A percentile compares a stretch with the other conserved stretches of the same genome.
Conservation (phyloP, 441 rosid species). For the Euphorbia corollata region DNA sequence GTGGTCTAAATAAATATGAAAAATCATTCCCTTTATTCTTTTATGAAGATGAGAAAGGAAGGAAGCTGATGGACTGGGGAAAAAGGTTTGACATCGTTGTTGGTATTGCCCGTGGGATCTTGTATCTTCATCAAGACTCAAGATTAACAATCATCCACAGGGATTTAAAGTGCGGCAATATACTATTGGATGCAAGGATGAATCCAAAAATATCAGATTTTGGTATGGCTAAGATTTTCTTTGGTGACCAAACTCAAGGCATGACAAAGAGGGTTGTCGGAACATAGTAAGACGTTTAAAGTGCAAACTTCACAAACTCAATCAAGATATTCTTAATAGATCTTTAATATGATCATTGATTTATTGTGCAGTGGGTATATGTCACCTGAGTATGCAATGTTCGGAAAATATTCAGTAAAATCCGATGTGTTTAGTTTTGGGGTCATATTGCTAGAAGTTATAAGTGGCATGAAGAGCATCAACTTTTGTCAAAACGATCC, state of each 20-base stretch:
- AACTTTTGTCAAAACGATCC: constrained; percentile 12
- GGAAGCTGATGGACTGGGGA: constrained; percentile 28
- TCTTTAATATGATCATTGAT: no score
- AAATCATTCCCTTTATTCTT: not conserved
- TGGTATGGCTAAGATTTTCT: constrained; percentile 16
- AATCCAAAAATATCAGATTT: constrained; percentile 22
- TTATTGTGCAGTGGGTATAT: constrained; percentile 30
- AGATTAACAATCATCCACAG: constrained; percentile 54
- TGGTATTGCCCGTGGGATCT: constrained; percentile 52
- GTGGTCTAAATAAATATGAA: not conserved
- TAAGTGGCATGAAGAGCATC: constrained; percentile 27
- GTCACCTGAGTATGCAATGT: constrained; percentile 40
- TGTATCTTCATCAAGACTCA: constrained; percentile 61
- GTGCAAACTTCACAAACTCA: no score
- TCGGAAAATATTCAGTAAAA: constrained; percentile 30
- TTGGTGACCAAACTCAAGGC: constrained; percentile 12
- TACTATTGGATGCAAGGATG: constrained; percentile 18
- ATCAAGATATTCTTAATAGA: no score
- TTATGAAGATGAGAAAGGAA: not conserved
- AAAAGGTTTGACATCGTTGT: constrained; percentile 34
- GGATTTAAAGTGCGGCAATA: constrained; percentile 59
- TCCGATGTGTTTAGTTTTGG: constrained; percentile 41
- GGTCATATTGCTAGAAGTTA: constrained; percentile 25
- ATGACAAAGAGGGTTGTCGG: constrained; percentile 17
- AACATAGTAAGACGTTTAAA: constrained; percentile 14